Evolutionary conservation across 2,329 filamentous ascomycete species (phyloP), one percentile per base, ranked within the genome.

Genomic region (Alternaria angustiovoidea): DNA sequence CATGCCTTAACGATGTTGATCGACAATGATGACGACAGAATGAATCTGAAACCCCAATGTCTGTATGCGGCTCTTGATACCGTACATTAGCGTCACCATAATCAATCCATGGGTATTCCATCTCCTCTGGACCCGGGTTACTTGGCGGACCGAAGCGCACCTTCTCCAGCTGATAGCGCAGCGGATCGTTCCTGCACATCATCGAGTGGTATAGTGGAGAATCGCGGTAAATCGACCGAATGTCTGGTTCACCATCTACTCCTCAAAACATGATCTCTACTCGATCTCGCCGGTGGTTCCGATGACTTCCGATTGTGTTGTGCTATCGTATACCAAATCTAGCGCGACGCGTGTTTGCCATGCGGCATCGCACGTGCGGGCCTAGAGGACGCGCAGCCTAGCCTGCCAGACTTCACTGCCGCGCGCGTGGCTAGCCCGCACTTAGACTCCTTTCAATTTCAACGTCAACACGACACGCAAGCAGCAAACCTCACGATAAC

Each of bases 141-240:
- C 32, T 36, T 30, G 34, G 44, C 36, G 53, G 36, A 49, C 44
- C 44, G 44, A 51, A 49, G 53, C 53, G 34, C 14, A 41, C 22
- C 28, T 42, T 49, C 4, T 7, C 18, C 44, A 48, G 34, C 22
- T 26, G 6, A 20, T 26, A 48, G 26, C 24, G 42, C 43, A 26
- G 11, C 44, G 44, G 34, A 36, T 49, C 26, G 18, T 32, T 18
- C 53, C 43, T 49, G 44, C 32, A 26, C 41, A 38, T 54, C 51
- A 34, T 36, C 11, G 22, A 12, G 16, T 36, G 41, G n/a, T 46
- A 34, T 7, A 54, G 41, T 41, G 41, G 51, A 18, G 30, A 46
- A 36, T 16, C 16, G 7, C 20, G 9, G 34, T 12, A 20, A 28
- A 20, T 51, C 28, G 18, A 43, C 36, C 7, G 3, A 48, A 18